phyloP scores from a whole-genome alignment of 305 asterid genomes.

The Solanum hybrid region DNA sequence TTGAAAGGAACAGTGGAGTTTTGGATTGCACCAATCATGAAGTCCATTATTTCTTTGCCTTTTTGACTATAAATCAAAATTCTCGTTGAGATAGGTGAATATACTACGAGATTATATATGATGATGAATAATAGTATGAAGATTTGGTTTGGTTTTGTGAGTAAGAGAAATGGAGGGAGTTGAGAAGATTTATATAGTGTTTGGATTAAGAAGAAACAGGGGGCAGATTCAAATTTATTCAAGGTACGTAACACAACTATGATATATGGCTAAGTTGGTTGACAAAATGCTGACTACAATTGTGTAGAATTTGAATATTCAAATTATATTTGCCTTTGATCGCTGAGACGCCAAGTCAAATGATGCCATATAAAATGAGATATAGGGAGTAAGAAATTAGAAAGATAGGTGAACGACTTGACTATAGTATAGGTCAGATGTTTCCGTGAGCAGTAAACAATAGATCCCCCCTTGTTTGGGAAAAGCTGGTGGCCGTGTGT shows the following conservation, averaged over 20 bases:
- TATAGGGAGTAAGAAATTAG: not conserved
- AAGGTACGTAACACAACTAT: not conserved
- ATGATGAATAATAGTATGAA: not conserved
- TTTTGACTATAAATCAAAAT: not conserved
- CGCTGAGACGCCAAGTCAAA: too few species aligned
- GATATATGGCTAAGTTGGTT: not conserved
- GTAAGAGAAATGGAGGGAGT: not conserved
- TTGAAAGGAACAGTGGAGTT: conserved; percentile 16
- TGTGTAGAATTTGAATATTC: not conserved
- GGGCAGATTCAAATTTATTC: not conserved
- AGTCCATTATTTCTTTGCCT: conserved; percentile 33
- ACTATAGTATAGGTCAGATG: not conserved
- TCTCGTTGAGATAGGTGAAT: not conserved
- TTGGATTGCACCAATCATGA: conserved; percentile 42
- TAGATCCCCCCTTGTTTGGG: too few species aligned
- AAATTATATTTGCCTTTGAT: not conserved
- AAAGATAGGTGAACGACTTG: not conserved
- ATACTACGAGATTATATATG: too few species aligned
- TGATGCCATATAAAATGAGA: not conserved
- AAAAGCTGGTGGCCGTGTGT: not conserved
- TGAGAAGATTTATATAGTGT: not conserved
- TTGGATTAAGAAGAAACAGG: not conserved
- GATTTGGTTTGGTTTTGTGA: not conserved
- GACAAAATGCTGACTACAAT: not conserved
- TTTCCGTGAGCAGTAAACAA: not conserved